These are phyloP conservation scores for Aspergillus spinulosporus DNA, from an alignment of 2,329 filamentous ascomycete species.

Conservation along the genomic window DNA sequence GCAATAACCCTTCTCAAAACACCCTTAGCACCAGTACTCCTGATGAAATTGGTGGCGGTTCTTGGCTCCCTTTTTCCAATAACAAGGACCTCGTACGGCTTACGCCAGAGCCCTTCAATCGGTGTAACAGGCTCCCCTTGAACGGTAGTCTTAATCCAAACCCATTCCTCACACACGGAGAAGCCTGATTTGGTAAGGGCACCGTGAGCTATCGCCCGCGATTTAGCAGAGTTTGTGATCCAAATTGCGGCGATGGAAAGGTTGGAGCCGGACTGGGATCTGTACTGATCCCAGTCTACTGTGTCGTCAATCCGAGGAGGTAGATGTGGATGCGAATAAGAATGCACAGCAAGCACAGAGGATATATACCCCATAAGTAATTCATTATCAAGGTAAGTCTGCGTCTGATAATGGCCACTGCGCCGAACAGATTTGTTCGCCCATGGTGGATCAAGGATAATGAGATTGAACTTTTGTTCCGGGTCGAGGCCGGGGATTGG, in stretches of 20 bases:
- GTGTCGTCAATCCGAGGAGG: neutral
- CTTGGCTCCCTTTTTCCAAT: constrained; percentile 38
- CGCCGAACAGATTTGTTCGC: constrained; percentile 60
- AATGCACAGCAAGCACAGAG: constrained; percentile 48
- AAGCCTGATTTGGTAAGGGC: constrained; percentile 50
- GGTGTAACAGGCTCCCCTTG: constrained; percentile 54
- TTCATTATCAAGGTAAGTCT: constrained; percentile 31
- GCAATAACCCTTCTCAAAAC: constrained; percentile 54
- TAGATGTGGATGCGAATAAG: constrained; percentile 28
- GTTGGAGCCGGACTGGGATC: neutral
- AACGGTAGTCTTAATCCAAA: constrained; percentile 62
- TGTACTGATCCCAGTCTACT: neutral
- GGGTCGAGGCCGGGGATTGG: constrained; percentile 30
- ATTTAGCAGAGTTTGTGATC: constrained; percentile 60
- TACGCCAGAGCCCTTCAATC: constrained; percentile 57
- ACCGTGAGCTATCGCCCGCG: constrained; percentile 50
- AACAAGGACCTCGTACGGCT: constrained; percentile 63
- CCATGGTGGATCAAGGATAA: constrained; percentile 66
- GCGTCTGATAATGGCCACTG: constrained; percentile 49
- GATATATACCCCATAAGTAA: constrained; percentile 37
- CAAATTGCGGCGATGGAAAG: constrained; percentile 55
- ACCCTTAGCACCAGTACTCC: constrained; percentile 4
- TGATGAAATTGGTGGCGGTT: neutral
- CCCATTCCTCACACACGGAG: constrained; percentile 59
- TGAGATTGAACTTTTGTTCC: constrained; percentile 54